Percentiles rank a stretch among this genome's conserved stretches.
Conservation (phyloP, 805 yeast genomes). For the Debaryomyces hansenii region DNA sequence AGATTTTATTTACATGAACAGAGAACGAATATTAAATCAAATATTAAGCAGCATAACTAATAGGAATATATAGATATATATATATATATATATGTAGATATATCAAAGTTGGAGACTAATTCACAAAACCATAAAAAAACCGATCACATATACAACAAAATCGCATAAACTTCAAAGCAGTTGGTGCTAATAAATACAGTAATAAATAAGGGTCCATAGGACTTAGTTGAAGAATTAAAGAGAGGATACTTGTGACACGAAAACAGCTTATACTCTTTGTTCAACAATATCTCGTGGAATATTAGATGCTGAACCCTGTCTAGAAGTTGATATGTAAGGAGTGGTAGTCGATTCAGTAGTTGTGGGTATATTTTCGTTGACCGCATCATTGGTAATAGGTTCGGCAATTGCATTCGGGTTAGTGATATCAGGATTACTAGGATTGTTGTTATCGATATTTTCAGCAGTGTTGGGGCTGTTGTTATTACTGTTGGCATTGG, state of each 20-base stretch:
- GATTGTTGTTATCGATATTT: neutral
- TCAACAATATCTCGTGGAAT: slow-evolving; percentile 18
- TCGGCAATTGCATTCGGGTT: too few relatives aligned
- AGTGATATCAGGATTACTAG: too few relatives aligned
- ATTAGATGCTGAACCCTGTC: slow-evolving; percentile 2
- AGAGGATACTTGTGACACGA: too few relatives aligned
- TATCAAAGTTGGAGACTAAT: neutral
- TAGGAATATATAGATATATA: too few relatives aligned
- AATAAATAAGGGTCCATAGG: neutral
- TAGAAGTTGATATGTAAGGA: neutral
- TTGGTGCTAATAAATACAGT: neutral
- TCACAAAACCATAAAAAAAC: neutral
- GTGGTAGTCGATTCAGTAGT: slow-evolving; percentile 1
- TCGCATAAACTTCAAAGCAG: neutral
- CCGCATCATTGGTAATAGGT: neutral
- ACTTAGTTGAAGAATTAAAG: neutral
- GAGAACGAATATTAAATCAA: too few relatives aligned
- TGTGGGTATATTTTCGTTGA: neutral
- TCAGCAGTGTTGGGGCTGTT: neutral
- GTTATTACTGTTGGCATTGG: neutral
- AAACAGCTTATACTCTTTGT: slow-evolving; percentile 13
- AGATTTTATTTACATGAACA: too few relatives aligned
- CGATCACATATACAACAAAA: neutral
- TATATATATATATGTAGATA: neutral
- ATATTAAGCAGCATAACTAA: too few relatives aligned